Conservation (phyloP, 2,329 filamentous ascomycete genomes). For the Phialophora tarda region DNA sequence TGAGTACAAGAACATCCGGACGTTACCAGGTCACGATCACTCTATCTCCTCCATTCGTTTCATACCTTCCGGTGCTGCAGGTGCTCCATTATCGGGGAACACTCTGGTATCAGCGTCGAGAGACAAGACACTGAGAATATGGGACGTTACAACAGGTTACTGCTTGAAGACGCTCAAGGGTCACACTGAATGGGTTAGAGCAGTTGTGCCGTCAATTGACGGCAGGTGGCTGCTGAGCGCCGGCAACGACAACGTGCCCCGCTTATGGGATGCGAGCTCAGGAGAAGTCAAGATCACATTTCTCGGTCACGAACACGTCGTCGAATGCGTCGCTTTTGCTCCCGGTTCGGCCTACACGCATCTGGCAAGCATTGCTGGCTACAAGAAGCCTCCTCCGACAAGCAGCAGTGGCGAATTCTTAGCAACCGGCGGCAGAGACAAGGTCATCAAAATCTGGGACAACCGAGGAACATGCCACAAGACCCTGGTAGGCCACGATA, state of each 20-base stretch:
- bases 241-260: constrained; percentile 79
- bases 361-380: constrained; percentile 75
- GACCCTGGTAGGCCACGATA: constrained; percentile 85
- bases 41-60: constrained; percentile 88
- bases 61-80: constrained; percentile 80
- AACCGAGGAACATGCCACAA: constrained; percentile 82
- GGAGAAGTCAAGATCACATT: constrained; percentile 79
- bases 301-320: constrained; percentile 82
- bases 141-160: constrained; percentile 92
- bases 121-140: constrained; percentile 83
- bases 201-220: constrained; percentile 80
- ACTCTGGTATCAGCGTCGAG: constrained; percentile 84
- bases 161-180: constrained; percentile 88
- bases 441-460: constrained; percentile 90
- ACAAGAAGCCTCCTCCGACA: constrained; percentile 79
- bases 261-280: constrained; percentile 82
- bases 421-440: constrained; percentile 87
- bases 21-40: constrained; percentile 88
- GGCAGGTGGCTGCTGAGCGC: constrained; percentile 82
- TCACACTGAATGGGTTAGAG: constrained; percentile 89
- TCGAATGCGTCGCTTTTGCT: constrained; percentile 86
- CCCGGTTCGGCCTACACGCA: constrained; percentile 79
- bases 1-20: constrained; percentile 94
- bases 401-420: constrained; percentile 83
- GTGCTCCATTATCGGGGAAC: constrained; percentile 78